Conservation (phyloP, 257 asterid genomes). For the Plectranthus barbatus region DNA sequence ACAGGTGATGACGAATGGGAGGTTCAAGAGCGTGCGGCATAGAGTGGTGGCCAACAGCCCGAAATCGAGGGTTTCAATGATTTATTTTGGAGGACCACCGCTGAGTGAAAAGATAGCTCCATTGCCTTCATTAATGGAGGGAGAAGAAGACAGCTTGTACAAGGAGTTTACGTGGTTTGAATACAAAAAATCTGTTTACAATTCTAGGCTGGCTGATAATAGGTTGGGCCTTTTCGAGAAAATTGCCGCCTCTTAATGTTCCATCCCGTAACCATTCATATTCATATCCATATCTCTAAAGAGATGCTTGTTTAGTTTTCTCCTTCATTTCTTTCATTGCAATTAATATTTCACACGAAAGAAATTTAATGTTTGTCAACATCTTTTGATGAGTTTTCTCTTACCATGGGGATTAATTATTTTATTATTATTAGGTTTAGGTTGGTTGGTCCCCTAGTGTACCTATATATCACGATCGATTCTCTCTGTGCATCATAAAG, state of each 20-base stretch:
- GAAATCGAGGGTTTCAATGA: slow-evolving; percentile 50
- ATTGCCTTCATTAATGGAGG: slow-evolving; percentile 42
- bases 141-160: slow-evolving; percentile 54
- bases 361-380: too few species aligned
- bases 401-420: too few species aligned
- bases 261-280: too few species aligned
- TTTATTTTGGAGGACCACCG: slow-evolving; percentile 66
- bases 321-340: too few species aligned
- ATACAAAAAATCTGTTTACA: slow-evolving; percentile 43
- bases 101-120: slow-evolving; percentile 59
- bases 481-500: too few species aligned
- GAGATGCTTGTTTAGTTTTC: too few species aligned
- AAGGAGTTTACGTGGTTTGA: slow-evolving; percentile 66
- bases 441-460: too few species aligned
- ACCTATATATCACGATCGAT: too few species aligned
- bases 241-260: slow-evolving; percentile 38
- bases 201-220: slow-evolving; percentile 46
- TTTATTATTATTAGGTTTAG: too few species aligned
- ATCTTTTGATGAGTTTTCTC: too few species aligned
- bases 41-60: slow-evolving; percentile 43
- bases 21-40: slow-evolving; percentile 47
- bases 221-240: slow-evolving; percentile 52
- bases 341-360: too few species aligned
- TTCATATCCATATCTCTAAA: too few species aligned
- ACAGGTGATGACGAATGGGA: slow-evolving; percentile 63